Evolutionary conservation across 768 basidiomycete species (phyloP).

Genomic region (Pulveroboletus sp.): DNA sequence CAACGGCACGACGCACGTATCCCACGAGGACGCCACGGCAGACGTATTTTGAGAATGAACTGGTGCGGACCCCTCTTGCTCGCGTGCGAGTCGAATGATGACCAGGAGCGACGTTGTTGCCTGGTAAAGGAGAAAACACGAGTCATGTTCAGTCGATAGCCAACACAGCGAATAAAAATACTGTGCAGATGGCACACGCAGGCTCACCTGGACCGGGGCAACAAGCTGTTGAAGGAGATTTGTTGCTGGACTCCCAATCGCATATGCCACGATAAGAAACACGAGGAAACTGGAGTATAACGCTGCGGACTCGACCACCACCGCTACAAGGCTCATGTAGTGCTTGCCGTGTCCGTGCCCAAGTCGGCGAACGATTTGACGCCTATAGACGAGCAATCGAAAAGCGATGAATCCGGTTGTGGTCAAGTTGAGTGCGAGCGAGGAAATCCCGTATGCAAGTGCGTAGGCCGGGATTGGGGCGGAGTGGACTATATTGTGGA

Average conservation of each 20-base stretch:
- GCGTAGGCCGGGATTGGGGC: slow-evolving; percentile 6
- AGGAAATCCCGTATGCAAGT: slow-evolving; percentile 23
- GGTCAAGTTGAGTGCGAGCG: slow-evolving; percentile 28
- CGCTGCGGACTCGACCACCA: slow-evolving; percentile 44
- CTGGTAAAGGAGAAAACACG: slow-evolving; percentile 10
- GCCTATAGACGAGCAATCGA: slow-evolving; percentile 25
- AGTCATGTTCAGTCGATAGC: background rate
- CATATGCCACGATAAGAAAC: slow-evolving; percentile 40
- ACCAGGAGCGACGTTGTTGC: slow-evolving; percentile 39
- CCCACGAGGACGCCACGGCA: no score
- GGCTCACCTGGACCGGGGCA: slow-evolving; percentile 7
- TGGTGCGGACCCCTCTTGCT: slow-evolving; percentile 28
- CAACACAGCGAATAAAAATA: background rate
- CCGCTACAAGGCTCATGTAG: slow-evolving; percentile 36
- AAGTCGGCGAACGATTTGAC: slow-evolving; percentile 25
- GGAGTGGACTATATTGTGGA: slow-evolving; percentile 15
- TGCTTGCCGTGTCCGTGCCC: slow-evolving; percentile 33
- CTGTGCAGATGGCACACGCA: no score
- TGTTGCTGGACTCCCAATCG: slow-evolving; percentile 37
- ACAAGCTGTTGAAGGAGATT: slow-evolving; percentile 34
- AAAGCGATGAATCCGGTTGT: slow-evolving; percentile 27
- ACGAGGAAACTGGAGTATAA: slow-evolving; percentile 41
- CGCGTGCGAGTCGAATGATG: slow-evolving; percentile 37
- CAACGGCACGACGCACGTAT: no score
- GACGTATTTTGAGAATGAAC: no score